Conservation (phyloP, 176 grass and related monocot species). For the Bothriochloa decipiens region DNA sequence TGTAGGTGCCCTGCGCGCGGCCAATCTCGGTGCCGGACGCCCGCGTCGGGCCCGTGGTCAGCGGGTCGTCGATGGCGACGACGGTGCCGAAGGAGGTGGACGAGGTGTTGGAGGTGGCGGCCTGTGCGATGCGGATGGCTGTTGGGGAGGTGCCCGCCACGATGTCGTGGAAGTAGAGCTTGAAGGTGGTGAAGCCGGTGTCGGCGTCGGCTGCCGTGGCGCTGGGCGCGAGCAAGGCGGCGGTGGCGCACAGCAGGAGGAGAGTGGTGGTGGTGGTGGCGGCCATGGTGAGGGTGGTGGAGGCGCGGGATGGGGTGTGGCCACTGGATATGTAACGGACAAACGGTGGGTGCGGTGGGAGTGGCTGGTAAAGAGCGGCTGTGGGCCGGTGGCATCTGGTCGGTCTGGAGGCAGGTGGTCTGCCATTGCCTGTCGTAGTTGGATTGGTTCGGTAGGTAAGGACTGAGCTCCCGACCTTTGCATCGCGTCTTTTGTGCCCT, state of each 20-base stretch:
- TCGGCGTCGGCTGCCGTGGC: neutral
- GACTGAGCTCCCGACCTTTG: too few relatives aligned
- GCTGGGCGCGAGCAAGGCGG: too few relatives aligned
- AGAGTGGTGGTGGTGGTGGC: neutral
- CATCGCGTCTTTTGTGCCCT: too few relatives aligned
- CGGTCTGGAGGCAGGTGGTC: too few relatives aligned
- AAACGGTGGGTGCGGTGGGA: neutral
- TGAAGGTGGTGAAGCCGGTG: constrained; percentile 44
- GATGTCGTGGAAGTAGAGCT: constrained; percentile 74
- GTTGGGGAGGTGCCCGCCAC: constrained; percentile 46
- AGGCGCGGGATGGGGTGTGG: neutral
- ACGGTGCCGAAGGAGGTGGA: constrained; percentile 56
- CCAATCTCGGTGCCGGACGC: constrained; percentile 46
- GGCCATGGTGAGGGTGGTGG: neutral
- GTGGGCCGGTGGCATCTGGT: too few relatives aligned
- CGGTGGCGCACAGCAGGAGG: neutral
- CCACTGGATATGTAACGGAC: neutral
- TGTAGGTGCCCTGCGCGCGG: constrained; percentile 76
- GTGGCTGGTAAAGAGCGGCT: neutral
- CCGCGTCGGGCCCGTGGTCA: constrained; percentile 36
- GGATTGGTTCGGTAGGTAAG: too few relatives aligned
- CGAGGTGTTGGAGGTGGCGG: constrained; percentile 32
- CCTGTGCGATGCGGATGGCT: constrained; percentile 54
- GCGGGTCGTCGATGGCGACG: constrained; percentile 74
- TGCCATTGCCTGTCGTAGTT: too few relatives aligned